Conservation (phyloP, 306 rosid species). For the Biancaea sappan region DNA sequence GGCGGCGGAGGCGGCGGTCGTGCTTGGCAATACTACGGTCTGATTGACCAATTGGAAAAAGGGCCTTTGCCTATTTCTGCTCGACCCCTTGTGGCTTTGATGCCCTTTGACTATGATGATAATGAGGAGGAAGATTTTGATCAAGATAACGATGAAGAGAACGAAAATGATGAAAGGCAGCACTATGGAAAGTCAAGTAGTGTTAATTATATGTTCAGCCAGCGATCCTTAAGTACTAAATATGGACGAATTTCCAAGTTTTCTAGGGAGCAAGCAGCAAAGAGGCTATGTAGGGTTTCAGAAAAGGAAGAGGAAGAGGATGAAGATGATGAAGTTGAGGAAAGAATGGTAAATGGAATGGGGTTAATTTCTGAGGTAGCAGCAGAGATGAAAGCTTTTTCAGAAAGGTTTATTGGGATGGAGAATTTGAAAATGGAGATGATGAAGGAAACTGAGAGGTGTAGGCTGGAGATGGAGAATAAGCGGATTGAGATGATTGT, state of each 20-base stretch:
- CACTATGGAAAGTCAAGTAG: constrained; percentile 47
- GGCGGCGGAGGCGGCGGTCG: constrained; percentile 5
- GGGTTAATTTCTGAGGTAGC: constrained; percentile 51
- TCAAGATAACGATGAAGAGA: background rate
- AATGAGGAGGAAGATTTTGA: background rate
- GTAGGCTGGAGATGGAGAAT: constrained; percentile 84
- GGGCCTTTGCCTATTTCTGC: constrained; percentile 88
- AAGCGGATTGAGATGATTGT: constrained; percentile 68
- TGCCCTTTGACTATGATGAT: background rate
- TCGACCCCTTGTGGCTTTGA: constrained; percentile 35
- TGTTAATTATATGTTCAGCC: constrained; percentile 45
- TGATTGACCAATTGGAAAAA: constrained; percentile 71
- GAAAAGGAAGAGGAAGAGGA: background rate
- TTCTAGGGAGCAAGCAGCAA: constrained; percentile 6
- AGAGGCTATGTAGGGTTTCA: constrained; percentile 29
- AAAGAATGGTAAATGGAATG: constrained; percentile 7
- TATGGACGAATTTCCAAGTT: constrained; percentile 33
- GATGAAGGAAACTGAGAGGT: constrained; percentile 75
- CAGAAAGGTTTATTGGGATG: constrained; percentile 60
- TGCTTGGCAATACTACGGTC: constrained; percentile 69
- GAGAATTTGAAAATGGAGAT: constrained; percentile 83
- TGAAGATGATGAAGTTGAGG: constrained; percentile 28
- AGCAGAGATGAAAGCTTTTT: constrained; percentile 63
- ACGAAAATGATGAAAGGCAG: constrained; percentile 21
- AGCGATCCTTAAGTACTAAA: constrained; percentile 33